Conservation (phyloP, 176 grass and related monocot genomes). For the Aegilops tauschii region DNA sequence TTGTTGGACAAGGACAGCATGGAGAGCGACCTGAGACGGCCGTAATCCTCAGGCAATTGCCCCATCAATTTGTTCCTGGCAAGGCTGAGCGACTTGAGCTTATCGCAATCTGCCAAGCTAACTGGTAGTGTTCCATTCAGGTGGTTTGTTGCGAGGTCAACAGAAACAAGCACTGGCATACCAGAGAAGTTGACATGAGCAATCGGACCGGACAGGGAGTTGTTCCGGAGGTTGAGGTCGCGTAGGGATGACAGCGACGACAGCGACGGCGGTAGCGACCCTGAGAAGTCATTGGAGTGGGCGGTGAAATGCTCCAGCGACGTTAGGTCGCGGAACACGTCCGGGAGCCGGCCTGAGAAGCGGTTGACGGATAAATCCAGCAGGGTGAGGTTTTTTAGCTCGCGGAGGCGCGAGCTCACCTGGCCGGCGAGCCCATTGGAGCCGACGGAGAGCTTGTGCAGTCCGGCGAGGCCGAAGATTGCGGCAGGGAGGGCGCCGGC, state of each 20-base stretch:
- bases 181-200: conserved; percentile 62
- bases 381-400: conserved; percentile 45
- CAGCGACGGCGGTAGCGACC: conserved; percentile 58
- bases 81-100: conserved; percentile 75
- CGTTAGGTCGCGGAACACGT: conserved; percentile 64
- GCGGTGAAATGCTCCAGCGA: conserved; percentile 49
- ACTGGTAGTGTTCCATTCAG: conserved; percentile 61
- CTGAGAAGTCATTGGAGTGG: conserved; percentile 66
- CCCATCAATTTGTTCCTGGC: conserved; percentile 80
- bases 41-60: conserved; percentile 48
- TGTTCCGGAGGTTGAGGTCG: conserved; percentile 79
- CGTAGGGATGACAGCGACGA: conserved; percentile 43
- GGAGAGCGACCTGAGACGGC: conserved; percentile 50
- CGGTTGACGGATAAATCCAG: conserved; percentile 64
- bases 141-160: conserved; percentile 82
- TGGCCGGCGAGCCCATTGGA: conserved; percentile 60
- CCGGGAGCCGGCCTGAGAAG: conserved; percentile 68
- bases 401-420: conserved; percentile 38
- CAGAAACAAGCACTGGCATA: conserved; percentile 50
- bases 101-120: conserved; percentile 53
- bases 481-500: conserved; percentile 54
- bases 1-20: conserved; percentile 90
- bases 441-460: conserved; percentile 59
- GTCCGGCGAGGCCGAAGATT: conserved; percentile 53
- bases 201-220: conserved; percentile 65